phyloP scores from a whole-genome alignment of 805 yeast species.

The Sungouiozyma intestinalis region DNA sequence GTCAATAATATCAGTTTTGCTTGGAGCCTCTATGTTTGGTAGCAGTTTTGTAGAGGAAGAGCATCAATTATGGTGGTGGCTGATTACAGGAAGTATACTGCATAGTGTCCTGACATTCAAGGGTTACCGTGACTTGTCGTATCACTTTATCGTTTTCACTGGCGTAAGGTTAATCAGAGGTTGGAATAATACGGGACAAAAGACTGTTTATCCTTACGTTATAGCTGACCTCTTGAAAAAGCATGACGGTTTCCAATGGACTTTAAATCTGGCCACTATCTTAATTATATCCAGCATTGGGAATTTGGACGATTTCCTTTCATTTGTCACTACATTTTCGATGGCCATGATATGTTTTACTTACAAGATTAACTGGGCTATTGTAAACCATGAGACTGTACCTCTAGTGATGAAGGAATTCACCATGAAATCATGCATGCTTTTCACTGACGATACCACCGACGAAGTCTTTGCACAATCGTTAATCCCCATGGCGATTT shows the following conservation, averaged over 20 bases:
- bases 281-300: constrained; percentile 8
- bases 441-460: constrained; percentile 8
- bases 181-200: constrained; percentile 90
- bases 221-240: constrained; percentile 35
- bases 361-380: constrained; percentile 46
- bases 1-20: constrained; percentile 26
- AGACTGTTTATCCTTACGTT: constrained; percentile 44
- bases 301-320: constrained; percentile 16
- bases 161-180: constrained; percentile 55
- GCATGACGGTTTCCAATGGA: constrained; percentile 36
- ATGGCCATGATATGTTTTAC: constrained; percentile 36
- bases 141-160: constrained; percentile 13
- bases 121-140: neutral
- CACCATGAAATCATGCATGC: constrained; percentile 9
- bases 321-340: constrained; percentile 37
- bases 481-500: constrained; percentile 28
- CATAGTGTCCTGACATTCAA: constrained; percentile 1
- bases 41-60: constrained; percentile 93
- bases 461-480: constrained; percentile 24
- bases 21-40: constrained; percentile 59
- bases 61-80: constrained; percentile 93
- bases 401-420: constrained; percentile 31
- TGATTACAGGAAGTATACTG: constrained; percentile 30
- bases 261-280: constrained; percentile 33
- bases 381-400: constrained; percentile 43